Evolutionary conservation across 768 basidiomycete species (phyloP).

Genomic region (Podaxis sp.): DNA sequence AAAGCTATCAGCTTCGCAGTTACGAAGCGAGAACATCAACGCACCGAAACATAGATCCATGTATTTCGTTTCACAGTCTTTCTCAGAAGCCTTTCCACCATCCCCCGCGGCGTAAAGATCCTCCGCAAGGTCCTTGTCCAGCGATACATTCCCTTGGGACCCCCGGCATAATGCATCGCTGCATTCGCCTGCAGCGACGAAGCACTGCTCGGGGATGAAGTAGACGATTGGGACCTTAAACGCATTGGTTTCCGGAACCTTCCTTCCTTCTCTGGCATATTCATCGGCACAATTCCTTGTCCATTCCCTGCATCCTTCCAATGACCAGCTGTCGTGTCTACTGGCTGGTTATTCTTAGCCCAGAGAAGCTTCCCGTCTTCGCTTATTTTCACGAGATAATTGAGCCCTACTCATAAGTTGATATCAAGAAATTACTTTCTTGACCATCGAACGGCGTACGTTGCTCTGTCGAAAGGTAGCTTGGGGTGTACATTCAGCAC

Average conservation of each 20-base stretch:
- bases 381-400: constrained; percentile 60
- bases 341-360: constrained; percentile 51
- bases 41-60: constrained; percentile 66
- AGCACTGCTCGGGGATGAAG: constrained; percentile 13
- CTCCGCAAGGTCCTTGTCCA: constrained; percentile 36
- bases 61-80: constrained; percentile 58
- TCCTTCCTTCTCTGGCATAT: constrained; percentile 17
- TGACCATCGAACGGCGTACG: constrained; percentile 25
- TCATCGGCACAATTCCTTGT: constrained; percentile 44
- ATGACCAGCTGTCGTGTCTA: constrained; percentile 55
- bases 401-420: constrained; percentile 32
- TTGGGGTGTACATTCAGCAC: constrained; percentile 16
- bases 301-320: constrained; percentile 64
- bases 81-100: constrained; percentile 47
- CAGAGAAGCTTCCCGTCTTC: constrained; percentile 49
- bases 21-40: constrained; percentile 15
- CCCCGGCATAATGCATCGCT: constrained; percentile 40
- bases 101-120: constrained; percentile 46
- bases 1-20: neutral
- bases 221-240: constrained; percentile 5
- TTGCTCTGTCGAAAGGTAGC: constrained; percentile 58
- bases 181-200: constrained; percentile 24
- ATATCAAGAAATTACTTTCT: neutral
- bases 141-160: constrained; percentile 24
- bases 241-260: constrained; percentile 5